phyloP scores from a whole-genome alignment of 805 yeast species.

The Wickerhamiella galacta region DNA sequence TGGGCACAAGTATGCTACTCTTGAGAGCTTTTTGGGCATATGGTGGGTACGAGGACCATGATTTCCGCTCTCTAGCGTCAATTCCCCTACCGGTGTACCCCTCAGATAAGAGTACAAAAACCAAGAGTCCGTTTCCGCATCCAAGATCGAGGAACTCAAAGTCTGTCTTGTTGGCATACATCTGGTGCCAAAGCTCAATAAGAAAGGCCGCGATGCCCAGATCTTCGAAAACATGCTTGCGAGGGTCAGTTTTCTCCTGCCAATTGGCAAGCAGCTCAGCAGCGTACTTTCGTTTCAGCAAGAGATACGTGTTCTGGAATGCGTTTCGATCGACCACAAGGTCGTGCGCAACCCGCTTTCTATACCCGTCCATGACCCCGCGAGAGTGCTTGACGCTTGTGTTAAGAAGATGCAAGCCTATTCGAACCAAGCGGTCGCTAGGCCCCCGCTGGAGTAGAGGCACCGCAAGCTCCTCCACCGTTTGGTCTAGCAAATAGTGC shows the following conservation, averaged over 20 bases:
- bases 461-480: too few relatives aligned
- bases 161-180: constrained; percentile 25
- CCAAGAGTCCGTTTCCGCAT: constrained; percentile 85
- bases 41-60: constrained; percentile 68
- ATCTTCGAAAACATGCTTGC: constrained; percentile 92
- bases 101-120: constrained; percentile 55
- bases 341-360: constrained; percentile 79
- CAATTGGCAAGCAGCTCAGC: constrained; percentile 58
- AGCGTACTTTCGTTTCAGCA: constrained; percentile 69
- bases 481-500: constrained; percentile 44
- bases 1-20: constrained; percentile 76
- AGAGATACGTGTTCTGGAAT: constrained; percentile 69
- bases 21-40: constrained; percentile 38
- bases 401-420: constrained; percentile 60
- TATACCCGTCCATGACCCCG: constrained; percentile 73
- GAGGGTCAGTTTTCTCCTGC: constrained; percentile 91
- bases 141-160: constrained; percentile 80
- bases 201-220: constrained; percentile 88
- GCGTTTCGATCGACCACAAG: constrained; percentile 62
- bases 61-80: constrained; percentile 77
- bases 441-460: constrained; percentile 6
- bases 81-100: constrained; percentile 74
- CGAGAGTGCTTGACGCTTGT: constrained; percentile 71
- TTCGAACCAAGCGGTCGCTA: constrained; percentile 52
- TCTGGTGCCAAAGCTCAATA: constrained; percentile 64